These are phyloP conservation scores for Aureobasidium sp. DNA, from an alignment of 2,329 filamentous ascomycete species.

Conservation along the genomic window DNA sequence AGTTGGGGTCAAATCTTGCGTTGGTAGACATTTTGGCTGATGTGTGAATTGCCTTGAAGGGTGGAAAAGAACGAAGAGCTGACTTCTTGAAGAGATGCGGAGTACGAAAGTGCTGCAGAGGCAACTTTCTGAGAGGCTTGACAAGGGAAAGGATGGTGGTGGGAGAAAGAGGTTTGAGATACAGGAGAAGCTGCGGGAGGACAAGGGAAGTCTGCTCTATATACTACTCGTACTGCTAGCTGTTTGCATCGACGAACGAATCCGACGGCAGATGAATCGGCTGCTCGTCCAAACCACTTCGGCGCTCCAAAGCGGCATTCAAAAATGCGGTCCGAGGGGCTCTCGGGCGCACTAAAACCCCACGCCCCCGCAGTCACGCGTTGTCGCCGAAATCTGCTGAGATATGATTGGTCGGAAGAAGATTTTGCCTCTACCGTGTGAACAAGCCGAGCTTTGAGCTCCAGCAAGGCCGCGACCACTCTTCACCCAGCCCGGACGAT, in stretches of 20 bases:
- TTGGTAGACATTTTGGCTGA: slow-evolving; percentile 12
- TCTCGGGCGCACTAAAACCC: not conserved
- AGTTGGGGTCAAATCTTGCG: slow-evolving; percentile 55
- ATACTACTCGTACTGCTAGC: slow-evolving; percentile 2
- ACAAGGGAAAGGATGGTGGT: not conserved
- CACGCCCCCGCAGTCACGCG: not conserved
- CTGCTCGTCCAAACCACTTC: slow-evolving; percentile 5
- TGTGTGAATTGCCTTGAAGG: not conserved
- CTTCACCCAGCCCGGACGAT: no score
- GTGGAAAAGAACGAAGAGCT: not conserved
- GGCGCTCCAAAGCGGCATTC: slow-evolving; percentile 7
- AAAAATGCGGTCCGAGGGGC: slow-evolving; percentile 12
- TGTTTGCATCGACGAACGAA: not conserved
- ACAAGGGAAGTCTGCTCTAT: slow-evolving; percentile 5
- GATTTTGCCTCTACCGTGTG: not conserved
- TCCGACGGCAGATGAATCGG: slow-evolving; percentile 13
- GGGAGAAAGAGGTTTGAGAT: not conserved
- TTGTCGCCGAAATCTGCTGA: not conserved
- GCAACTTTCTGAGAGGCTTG: not conserved
- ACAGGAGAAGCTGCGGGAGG: not conserved
- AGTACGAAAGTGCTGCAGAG: slow-evolving; percentile 6
- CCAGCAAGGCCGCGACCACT: no score
- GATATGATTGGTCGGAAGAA: not conserved
- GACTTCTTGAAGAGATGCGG: not conserved
- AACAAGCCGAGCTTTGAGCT: slow-evolving; percentile 7